These are phyloP conservation scores for Leccinum sublutescens DNA, from an alignment of 768 basidiomycete genomes.

Conservation along the genomic window DNA sequence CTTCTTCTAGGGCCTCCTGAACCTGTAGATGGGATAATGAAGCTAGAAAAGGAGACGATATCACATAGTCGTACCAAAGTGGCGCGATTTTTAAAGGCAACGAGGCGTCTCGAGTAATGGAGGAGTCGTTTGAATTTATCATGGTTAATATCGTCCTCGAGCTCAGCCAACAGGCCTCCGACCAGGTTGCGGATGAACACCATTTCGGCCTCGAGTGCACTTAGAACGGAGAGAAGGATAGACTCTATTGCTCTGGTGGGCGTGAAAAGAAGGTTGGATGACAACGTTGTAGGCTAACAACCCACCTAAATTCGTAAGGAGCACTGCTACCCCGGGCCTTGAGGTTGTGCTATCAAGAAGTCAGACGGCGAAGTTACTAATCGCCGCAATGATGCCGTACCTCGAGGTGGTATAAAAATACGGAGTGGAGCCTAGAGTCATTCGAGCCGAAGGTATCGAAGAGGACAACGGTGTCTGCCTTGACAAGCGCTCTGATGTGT, in stretches of 20 bases:
- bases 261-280: conserved; percentile 12
- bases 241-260: conserved; percentile 84
- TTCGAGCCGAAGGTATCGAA: conserved; percentile 91
- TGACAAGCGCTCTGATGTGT: conserved; percentile 92
- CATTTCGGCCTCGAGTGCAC: conserved; percentile 95
- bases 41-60: not conserved
- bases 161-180: conserved; percentile 83
- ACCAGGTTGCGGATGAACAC: conserved; percentile 90
- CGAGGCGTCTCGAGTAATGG: conserved; percentile 87
- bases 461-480: conserved; percentile 81
- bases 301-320: conserved; percentile 87
- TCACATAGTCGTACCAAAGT: conserved; percentile 53
- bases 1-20: conserved; percentile 86
- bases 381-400: conserved; percentile 38
- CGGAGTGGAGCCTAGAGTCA: conserved; percentile 82
- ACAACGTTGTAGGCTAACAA: conserved; percentile 17
- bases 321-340: conserved; percentile 65
- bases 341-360: conserved; percentile 67
- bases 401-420: conserved; percentile 86
- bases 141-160: conserved; percentile 94
- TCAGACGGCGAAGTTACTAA: conserved; percentile 9
- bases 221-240: conserved; percentile 85
- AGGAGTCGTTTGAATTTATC: conserved; percentile 91
- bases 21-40: conserved; percentile 49
- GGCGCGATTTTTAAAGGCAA: conserved; percentile 89